Base-by-base conservation (phyloP, 371 early-diverging fungal genomes). In the Lichtheimia ornata region DNA sequence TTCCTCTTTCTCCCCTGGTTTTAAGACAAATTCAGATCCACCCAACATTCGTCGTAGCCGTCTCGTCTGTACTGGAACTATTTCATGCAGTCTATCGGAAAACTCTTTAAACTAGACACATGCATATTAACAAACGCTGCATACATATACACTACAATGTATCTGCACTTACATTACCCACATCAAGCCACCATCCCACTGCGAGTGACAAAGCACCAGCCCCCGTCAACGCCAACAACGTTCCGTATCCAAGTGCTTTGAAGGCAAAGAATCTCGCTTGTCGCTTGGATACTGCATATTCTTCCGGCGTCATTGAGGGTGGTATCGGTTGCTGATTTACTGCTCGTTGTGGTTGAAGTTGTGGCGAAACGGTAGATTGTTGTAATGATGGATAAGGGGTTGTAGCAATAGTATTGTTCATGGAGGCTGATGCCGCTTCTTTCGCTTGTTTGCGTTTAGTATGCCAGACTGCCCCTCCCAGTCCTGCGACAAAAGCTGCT, bases 381-480 rank as follows among this genome's bases (percentile, higher is more conserved):
- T 58, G 22, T 42, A 28, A n/a, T 12, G 53, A 25, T 28, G 63
- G 18, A 45, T 9, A 1, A 57, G 22, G 9, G 55, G 28, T 4
- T 49, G 52, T 14, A 58, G 40, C 20, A 28, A 43, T n/a, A 53
- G 63, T 11, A 62, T 59, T 43, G 67, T 53, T 44, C 66, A 63
- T 30, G 50, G 49, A 35, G 18, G 60, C 63, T 20, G 30, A 25
- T 25, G 56, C 45, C 56, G 64, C 58, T 58, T 75, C 62, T 56
- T 67, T 61, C 5, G 66, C 67, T 61, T 77, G 76, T 52, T 75
- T 77, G 52, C 77, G 66, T 57, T 73, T 73, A 11, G 81, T 75
- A 50, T 81, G 67, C 76, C 74, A 75, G 56, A 81, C 74, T 3
- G 81, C 75, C 28, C 81, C 81, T 18, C 70, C 18, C 43, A 81